Base-by-base conservation (phyloP, 2,329 filamentous ascomycete genomes). In the Fusarium guadeloupense region DNA sequence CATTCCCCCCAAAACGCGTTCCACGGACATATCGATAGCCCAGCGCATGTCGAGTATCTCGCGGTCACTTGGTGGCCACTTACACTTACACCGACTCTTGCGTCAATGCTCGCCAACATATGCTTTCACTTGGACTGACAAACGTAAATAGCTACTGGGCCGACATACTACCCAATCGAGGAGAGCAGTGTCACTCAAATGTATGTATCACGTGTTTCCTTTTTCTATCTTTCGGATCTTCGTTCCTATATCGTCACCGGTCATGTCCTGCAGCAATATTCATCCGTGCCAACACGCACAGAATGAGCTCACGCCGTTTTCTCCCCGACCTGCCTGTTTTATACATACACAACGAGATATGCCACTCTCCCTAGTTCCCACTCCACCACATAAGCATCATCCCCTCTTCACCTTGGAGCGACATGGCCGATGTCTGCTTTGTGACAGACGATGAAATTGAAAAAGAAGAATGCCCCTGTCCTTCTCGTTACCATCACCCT, bases 1-100 rank as follows among this genome's bases (percentile, higher is more conserved):
- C 13, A 10, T 43, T 31, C 39, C 52, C 31, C 40, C 33, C 40
- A 49, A 43, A 44, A 44, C 52, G 50, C 33, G 33, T 54, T 47
- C 31, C 20, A 57, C 25, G 23, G n/a, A 47, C 46, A 40, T 49
- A 41, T 26, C 31, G 30, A 51, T 49, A 44, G 43, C 43, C 53
- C 40, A 43, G 51, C 42, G 37, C 42, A 43, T 39, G 25, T 38
- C 28, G 33, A 45, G 40, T 54, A 50, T 34, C 25, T 50, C 53
- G 45, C 34, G 35, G 47, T 48, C 38, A 30, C 47, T 48, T 48
- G 43, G 54, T 55, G 53, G 42, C 60, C 66, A 70, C 62, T 70
- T 68, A 69, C 64, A 71, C 66, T n/a, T n/a, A 26, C 25, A 25
- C 23, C 63, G 60, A 69, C 66, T 60, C 48, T 61, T 71, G 46